Evolutionary conservation across 306 rosid genomes (phyloP), one percentile per base, ranked within the genome.

Genomic region (Arachis stenosperma): DNA sequence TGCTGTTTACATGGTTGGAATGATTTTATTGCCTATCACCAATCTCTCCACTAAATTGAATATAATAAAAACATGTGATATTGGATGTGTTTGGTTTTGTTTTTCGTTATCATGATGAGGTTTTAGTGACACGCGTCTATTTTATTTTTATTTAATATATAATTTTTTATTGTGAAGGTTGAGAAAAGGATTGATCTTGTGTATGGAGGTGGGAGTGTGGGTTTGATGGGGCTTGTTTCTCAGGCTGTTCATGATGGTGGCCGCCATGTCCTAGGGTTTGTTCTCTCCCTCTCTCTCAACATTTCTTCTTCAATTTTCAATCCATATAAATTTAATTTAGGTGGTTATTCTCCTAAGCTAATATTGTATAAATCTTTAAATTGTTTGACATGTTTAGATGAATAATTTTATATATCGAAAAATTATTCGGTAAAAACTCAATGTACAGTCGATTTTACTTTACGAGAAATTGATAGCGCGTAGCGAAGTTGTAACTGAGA

Each of bases 231-330:
- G 74, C 96, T 95, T 27, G 93, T 95, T 90, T 95, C 99, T 81
- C 98, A 90, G 92, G 99, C 98, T 37, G 99, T 92, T 84, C 99
- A 92, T 95, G 99, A 95, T 95, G 99, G 99, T 69, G 99, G 99
- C 71, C 99, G 98, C 66, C 98, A 95, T 92, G 99, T 95, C 82
- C 86, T 95, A 75, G 98, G 99, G 99, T 95, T 81, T 82, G 86
- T 85, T 55, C 65, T 75, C 62, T 73, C 27, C 27, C 52, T 33
- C 66, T 77, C 61, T 50, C 46, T 65, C 66, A 40, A 27, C 2
- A 3, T 9, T 7, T 9, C 40, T 8, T 57, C 51, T 7, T 55
- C 3, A 11, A 30, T 1, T 57, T 22, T 22, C 27, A 9, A 47
- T 47, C 4, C n/a, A 47, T 47, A 11, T 5, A 6, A 47, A 44